Percentiles rank a stretch among this genome's conserved stretches.
phyloP scores from a whole-genome alignment of 176 grass and related monocot genomes.

The Rhynchospora tenuis region DNA sequence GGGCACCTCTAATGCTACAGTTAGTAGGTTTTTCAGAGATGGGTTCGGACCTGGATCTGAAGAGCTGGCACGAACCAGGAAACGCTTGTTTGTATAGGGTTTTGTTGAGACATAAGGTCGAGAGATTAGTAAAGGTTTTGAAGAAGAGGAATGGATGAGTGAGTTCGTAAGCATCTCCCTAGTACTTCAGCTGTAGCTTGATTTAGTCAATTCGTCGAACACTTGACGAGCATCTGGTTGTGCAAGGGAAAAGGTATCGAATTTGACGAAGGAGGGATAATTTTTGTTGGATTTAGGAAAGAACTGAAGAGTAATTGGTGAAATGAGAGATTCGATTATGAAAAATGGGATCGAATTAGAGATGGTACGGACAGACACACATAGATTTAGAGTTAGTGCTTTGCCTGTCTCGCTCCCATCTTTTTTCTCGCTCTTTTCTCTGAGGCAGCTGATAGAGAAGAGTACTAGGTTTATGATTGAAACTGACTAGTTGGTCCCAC shows the following conservation, averaged over 20 bases:
- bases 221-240: neutral
- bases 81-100: constrained; percentile 12
- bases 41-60: constrained; percentile 13
- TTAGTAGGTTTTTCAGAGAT: constrained; percentile 25
- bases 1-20: constrained; percentile 30
- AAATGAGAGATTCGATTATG: neutral
- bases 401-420: neutral
- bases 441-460: neutral
- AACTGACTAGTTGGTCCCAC: neutral
- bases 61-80: neutral
- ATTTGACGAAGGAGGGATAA: neutral
- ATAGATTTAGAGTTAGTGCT: neutral
- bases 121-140: constrained; percentile 7
- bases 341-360: constrained; percentile 1
- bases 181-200: neutral
- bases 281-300: neutral
- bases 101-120: constrained; percentile 12
- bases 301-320: neutral
- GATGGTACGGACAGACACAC: neutral
- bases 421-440: neutral
- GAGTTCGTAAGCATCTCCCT: constrained; percentile 1
- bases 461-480: neutral
- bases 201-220: constrained; percentile 13
- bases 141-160: constrained; percentile 12
- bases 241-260: neutral